phyloP scores from a whole-genome alignment of 148 eudicot species.

The Rhododendron vialii region DNA sequence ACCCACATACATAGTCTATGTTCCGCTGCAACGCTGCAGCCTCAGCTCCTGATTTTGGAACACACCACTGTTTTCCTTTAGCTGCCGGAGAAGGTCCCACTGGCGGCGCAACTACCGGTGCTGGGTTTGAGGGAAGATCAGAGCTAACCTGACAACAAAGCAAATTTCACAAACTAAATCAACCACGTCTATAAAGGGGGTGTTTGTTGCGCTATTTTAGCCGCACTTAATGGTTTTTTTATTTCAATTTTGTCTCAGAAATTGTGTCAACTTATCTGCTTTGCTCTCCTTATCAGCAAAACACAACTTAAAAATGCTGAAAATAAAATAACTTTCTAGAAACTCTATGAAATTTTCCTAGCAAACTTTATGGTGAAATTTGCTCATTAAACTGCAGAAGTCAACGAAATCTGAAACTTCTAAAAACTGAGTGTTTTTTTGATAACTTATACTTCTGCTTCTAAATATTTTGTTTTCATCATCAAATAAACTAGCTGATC shows the following conservation, averaged over 20 bases:
- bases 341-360: background rate
- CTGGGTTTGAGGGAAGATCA: conserved; percentile 7
- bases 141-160: conserved; percentile 23
- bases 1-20: conserved; percentile 42
- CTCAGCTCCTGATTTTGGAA: conserved; percentile 22
- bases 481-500: no score
- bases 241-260: background rate
- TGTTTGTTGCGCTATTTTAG: background rate
- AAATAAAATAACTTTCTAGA: background rate
- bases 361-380: background rate
- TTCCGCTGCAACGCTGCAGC: conserved; percentile 25
- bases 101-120: conserved; percentile 6
- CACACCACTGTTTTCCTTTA: conserved; percentile 21
- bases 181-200: background rate
- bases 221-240: background rate
- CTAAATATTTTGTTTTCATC: no score
- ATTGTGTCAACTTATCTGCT: background rate
- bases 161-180: conserved; percentile 13
- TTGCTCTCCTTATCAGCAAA: background rate
- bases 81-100: conserved; percentile 6
- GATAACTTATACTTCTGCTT: no score
- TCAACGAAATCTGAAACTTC: background rate
- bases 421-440: background rate
- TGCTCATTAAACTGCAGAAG: background rate
- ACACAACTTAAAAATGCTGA: background rate